A percentile compares a stretch with the other conserved stretches of the same genome.
Conservation (phyloP, 192 early-diverging fungal genomes). For the Thamnidium elegans region DNA sequence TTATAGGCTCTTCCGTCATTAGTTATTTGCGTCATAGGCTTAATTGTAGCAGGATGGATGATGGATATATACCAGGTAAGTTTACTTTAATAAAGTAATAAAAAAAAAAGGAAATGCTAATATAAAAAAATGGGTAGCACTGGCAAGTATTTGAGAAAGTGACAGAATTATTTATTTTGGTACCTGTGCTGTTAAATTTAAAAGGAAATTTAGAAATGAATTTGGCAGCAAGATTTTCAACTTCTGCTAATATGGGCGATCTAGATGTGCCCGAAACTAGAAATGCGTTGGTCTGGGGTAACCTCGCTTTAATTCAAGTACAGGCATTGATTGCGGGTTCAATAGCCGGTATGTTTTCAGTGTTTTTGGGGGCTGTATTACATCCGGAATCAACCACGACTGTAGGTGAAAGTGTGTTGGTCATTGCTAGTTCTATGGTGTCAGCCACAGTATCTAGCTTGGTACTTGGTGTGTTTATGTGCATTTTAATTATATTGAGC, state of each 20-base stretch:
- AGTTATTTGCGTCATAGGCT: constrained; percentile 66
- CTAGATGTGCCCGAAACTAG: constrained; percentile 53
- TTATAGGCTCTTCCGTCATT: constrained; percentile 60
- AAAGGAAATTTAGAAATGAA: constrained; percentile 95
- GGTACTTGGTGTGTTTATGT: constrained; percentile 71
- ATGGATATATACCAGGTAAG: constrained; percentile 63
- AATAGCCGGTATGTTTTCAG: constrained; percentile 68
- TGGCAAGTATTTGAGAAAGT: constrained; percentile 66
- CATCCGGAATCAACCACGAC: constrained; percentile 44
- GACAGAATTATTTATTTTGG: constrained; percentile 79
- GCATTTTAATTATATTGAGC: constrained; percentile 62
- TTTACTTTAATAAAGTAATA: background rate
- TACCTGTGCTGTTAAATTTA: constrained; percentile 80
- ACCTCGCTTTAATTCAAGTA: constrained; percentile 71
- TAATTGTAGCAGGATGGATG: constrained; percentile 68
- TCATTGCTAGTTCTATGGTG: constrained; percentile 65
- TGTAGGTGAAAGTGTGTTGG: constrained; percentile 46
- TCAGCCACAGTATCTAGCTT: constrained; percentile 68
- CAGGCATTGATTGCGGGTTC: constrained; percentile 71
- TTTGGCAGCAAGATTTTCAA: constrained; percentile 81
- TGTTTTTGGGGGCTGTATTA: constrained; percentile 53
- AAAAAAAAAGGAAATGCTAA: background rate
- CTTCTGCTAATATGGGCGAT: constrained; percentile 67
- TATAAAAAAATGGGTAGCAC: constrained; percentile 33
- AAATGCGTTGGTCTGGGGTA: constrained; percentile 62